Base-by-base conservation (phyloP, 768 basidiomycete genomes). In the Panellus pusillus region DNA sequence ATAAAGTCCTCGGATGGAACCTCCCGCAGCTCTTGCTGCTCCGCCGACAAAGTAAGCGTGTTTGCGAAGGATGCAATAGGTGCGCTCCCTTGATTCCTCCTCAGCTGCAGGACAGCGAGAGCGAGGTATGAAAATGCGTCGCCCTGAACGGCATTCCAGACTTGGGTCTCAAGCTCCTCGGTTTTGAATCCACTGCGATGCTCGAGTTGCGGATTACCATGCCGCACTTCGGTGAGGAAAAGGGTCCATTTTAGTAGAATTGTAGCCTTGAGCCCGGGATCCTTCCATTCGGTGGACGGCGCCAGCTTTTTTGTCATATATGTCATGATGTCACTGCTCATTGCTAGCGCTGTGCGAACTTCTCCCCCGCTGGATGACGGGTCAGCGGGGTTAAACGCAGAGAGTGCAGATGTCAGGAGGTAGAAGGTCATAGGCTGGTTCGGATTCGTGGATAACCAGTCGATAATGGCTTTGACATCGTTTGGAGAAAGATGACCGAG, bases 221-320 rank as follows among this genome's bases (percentile, higher is more conserved):
- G 84, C 20, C 91, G 78, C 6, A 83, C 79, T 58, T 91, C 86
- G 1, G 91, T 86, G 60, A 93, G 74, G 68, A 92, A 91, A 53
- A 95, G 75, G 0, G 92, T 88, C 91, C 92, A 95, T 64, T 91
- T 91, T 36, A 97, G 77, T n/a, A 88, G 70, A 6, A 94, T 64
- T 2, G 80, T 77, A 0, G 91, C 86, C 63, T 87, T 89, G 14
- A 96, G 70, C 1, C 84, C 83, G 1, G 77, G 70, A 17, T 87
- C 84, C 49, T 78, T 86, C 91, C 91, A 93, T 14, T 76, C 70
- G 2, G 79, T 70, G 3, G 76, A 61, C 9, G 78, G 64, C 13
- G 76, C 72, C 7, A 89, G 70, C 55, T 81, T 81, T 50, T 72
- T 80, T 17, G 74, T 81, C 86, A 91, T 84, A 53, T 75, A 83